Conservation (phyloP, 2,329 filamentous ascomycete genomes). For the Stylonectria norvegica region DNA sequence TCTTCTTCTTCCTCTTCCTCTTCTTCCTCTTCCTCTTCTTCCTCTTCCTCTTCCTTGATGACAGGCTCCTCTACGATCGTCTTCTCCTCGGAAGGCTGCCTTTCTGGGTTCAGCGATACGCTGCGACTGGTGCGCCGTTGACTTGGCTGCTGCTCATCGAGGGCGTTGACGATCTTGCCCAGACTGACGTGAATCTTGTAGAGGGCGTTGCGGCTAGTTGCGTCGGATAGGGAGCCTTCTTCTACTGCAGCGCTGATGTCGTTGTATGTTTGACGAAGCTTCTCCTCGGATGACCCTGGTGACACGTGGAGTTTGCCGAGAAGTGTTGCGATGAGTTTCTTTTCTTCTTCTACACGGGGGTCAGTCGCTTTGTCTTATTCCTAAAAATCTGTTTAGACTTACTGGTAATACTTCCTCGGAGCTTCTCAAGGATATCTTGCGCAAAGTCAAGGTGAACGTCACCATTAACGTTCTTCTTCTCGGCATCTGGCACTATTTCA, state of each 20-base stretch:
- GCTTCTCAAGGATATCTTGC: slow-evolving; percentile 69
- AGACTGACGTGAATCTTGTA: slow-evolving; percentile 66
- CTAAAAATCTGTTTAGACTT: slow-evolving; percentile 43
- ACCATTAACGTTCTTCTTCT: slow-evolving; percentile 64
- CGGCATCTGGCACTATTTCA: slow-evolving; percentile 48
- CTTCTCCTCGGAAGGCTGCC: slow-evolving; percentile 35
- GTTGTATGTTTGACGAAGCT: slow-evolving; percentile 55
- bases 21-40: slow-evolving; percentile 43
- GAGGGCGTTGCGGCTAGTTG: slow-evolving; percentile 59
- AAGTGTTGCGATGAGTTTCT: slow-evolving; percentile 73
- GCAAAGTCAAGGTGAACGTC: slow-evolving; percentile 80
- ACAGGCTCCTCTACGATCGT: slow-evolving; percentile 39
- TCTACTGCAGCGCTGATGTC: slow-evolving; percentile 62
- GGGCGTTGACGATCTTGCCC: slow-evolving; percentile 63
- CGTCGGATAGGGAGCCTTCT: slow-evolving; percentile 56
- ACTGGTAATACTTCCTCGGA: slow-evolving; percentile 66
- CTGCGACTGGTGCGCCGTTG: slow-evolving; percentile 44
- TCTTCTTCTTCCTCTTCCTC: slow-evolving; percentile 48
- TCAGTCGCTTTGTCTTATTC: slow-evolving; percentile 32
- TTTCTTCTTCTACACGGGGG: slow-evolving; percentile 67
- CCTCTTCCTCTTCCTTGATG: slow-evolving; percentile 50
- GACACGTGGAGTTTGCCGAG: slow-evolving; percentile 80
- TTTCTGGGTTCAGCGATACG: slow-evolving; percentile 36
- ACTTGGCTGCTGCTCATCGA: slow-evolving; percentile 44
- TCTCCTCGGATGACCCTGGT: slow-evolving; percentile 58